phyloP scores from a whole-genome alignment of 2,329 filamentous ascomycete genomes.

The Arthroderma sp. region DNA sequence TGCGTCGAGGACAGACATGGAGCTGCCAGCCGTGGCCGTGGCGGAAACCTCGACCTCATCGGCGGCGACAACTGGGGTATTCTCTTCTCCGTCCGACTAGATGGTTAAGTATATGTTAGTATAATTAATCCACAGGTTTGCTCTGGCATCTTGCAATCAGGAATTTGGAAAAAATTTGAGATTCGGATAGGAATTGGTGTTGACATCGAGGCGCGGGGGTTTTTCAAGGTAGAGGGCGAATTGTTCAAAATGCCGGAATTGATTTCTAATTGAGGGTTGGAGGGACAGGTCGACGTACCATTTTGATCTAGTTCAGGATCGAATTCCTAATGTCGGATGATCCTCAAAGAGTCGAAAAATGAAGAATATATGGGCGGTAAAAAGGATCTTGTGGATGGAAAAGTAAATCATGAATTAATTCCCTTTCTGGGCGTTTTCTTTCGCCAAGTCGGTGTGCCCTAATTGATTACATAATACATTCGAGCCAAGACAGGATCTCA shows the following conservation, averaged over 20 bases:
- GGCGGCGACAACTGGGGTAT: conserved; percentile 60
- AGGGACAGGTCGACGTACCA: conserved; percentile 25
- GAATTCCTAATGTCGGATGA: conserved; percentile 35
- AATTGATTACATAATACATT: conserved; percentile 11
- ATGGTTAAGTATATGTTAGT: not conserved
- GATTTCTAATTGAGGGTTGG: not conserved
- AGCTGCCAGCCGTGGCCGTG: conserved; percentile 60
- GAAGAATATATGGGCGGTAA: too few species aligned
- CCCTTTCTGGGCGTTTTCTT: not conserved
- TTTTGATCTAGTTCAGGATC: conserved; percentile 26
- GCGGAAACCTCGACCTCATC: conserved; percentile 92
- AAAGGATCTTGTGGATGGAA: too few species aligned
- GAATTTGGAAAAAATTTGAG: too few species aligned
- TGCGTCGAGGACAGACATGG: conserved; percentile 96
- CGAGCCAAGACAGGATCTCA: not conserved
- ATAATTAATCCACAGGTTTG: not conserved
- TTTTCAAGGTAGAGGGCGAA: not conserved
- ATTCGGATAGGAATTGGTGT: too few species aligned
- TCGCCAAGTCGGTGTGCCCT: conserved; percentile 19
- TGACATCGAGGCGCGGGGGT: too few species aligned
- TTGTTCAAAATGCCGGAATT: not conserved
- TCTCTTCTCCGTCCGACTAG: conserved; percentile 99
- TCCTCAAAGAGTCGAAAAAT: conserved; percentile 37
- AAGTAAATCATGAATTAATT: not conserved
- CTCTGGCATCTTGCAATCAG: not conserved